These are phyloP conservation scores for Podospora sp. DNA, from an alignment of 495 filamentous ascomycete genomes.

Conservation along the genomic window DNA sequence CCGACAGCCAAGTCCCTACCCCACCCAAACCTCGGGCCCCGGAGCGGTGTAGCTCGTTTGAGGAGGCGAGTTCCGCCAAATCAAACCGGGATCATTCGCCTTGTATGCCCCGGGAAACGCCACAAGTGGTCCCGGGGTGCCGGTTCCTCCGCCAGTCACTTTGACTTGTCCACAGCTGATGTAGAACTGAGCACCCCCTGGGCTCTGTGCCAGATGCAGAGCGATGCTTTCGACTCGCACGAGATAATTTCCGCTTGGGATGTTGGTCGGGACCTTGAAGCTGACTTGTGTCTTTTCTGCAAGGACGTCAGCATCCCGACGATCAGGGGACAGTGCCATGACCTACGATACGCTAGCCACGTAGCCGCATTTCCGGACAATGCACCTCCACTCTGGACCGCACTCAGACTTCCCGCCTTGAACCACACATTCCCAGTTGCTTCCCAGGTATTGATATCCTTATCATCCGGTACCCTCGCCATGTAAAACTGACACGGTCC, in stretches of 20 bases:
- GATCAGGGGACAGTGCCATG: no score
- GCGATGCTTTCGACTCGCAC: conserved; percentile 55
- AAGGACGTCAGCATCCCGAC: conserved; percentile 1
- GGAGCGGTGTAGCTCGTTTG: conserved; percentile 42
- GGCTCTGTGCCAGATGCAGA: conserved; percentile 43
- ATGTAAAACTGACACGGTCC: conserved; percentile 52
- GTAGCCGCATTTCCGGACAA: conserved; percentile 17
- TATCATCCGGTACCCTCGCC: conserved; percentile 45
- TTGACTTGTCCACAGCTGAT: conserved; percentile 47
- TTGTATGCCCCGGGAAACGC: conserved; percentile 40
- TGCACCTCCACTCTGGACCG: conserved; percentile 29
- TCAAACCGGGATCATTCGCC: conserved; percentile 34
- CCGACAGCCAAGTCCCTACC: no score
- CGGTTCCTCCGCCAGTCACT: conserved; percentile 46
- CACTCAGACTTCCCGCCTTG: conserved; percentile 43
- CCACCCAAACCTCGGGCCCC: conserved; percentile 39
- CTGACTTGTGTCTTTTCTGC: conserved; percentile 24
- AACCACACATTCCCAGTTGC: conserved; percentile 51
- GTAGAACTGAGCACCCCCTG: conserved; percentile 53
- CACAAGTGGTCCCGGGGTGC: conserved; percentile 40
- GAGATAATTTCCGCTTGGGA: conserved; percentile 50
- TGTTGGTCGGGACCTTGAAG: conserved; percentile 43
- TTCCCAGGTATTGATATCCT: conserved; percentile 47
- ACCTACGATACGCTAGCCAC: conserved; percentile 43
- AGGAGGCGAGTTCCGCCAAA: conserved; percentile 23